Evolutionary conservation across 1,139 yeast genomes (phyloP).

Genomic region (Lodderomyces jiufengensis): DNA sequence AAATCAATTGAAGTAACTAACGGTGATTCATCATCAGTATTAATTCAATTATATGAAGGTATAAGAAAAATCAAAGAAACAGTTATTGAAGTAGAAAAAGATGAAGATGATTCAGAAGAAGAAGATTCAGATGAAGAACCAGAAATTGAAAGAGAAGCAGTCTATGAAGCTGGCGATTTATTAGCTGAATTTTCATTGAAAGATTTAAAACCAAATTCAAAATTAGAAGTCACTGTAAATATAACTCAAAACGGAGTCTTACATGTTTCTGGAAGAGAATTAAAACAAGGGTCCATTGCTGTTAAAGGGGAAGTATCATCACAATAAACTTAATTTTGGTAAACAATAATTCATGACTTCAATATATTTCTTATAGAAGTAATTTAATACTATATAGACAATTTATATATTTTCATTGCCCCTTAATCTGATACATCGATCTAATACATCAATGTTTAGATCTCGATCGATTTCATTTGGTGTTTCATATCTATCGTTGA

Average conservation of each 20-base stretch:
- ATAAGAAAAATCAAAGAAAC: constrained; percentile 76
- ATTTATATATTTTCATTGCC: not conserved
- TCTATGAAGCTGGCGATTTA: constrained; percentile 68
- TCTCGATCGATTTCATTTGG: not conserved
- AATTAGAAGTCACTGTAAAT: constrained; percentile 77
- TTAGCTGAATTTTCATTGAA: constrained; percentile 78
- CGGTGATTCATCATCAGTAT: constrained; percentile 53
- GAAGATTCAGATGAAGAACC: constrained; percentile 54
- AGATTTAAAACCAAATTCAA: constrained; percentile 64
- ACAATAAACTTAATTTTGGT: no score
- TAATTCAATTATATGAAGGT: constrained; percentile 81
- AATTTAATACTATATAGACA: no score
- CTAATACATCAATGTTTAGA: no score
- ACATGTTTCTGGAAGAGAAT: constrained; percentile 80
- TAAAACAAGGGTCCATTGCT: constrained; percentile 60
- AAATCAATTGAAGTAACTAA: constrained; percentile 66
- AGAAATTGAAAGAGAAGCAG: constrained; percentile 69
- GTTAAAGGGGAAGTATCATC: constrained; percentile 46
- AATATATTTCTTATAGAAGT: constrained; percentile 2
- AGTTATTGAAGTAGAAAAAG: constrained; percentile 62
- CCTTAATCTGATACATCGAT: no score
- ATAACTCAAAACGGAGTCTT: constrained; percentile 81
- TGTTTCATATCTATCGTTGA: no score
- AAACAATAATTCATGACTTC: no score
- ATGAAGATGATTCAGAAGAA: constrained; percentile 28